These are phyloP conservation scores for Sistotremastrum suecicum DNA, from an alignment of 768 basidiomycete genomes.

Conservation along the genomic window DNA sequence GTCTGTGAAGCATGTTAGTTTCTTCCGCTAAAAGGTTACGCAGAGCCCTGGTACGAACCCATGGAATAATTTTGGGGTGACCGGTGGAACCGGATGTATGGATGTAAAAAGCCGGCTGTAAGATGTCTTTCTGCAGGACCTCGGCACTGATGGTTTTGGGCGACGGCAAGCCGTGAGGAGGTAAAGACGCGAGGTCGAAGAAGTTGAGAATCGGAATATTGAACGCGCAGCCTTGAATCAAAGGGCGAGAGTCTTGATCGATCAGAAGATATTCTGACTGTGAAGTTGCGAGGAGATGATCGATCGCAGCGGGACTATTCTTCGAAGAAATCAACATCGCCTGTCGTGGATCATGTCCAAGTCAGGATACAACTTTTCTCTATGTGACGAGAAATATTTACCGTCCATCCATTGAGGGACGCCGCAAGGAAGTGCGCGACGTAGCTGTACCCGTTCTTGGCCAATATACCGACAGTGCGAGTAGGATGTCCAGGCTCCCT, in stretches of 20 bases:
- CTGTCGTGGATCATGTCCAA: neutral
- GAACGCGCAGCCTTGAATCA: too few relatives aligned
- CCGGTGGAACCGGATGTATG: conserved; percentile 2
- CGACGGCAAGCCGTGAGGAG: too few relatives aligned
- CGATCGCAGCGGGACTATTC: conserved; percentile 3
- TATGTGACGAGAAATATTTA: neutral
- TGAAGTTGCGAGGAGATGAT: neutral
- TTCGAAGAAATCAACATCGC: conserved; percentile 2
- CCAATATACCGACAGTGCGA: neutral
- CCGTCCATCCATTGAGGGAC: conserved; percentile 4
- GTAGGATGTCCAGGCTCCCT: neutral
- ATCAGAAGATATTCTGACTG: neutral
- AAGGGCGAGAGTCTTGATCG: neutral
- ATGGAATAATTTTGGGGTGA: neutral
- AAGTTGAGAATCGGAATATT: too few relatives aligned
- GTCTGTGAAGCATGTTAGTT: too few relatives aligned
- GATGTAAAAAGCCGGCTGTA: too few relatives aligned
- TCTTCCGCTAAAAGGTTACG: too few relatives aligned
- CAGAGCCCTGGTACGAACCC: neutral
- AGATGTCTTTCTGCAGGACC: too few relatives aligned
- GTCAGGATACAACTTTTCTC: neutral
- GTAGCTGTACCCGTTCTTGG: neutral
- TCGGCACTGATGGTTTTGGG: too few relatives aligned
- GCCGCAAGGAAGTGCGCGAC: conserved; percentile 1
- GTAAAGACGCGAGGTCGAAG: too few relatives aligned